These are phyloP conservation scores for Acer campestre DNA, from an alignment of 345 rosid species.

Conservation along the genomic window DNA sequence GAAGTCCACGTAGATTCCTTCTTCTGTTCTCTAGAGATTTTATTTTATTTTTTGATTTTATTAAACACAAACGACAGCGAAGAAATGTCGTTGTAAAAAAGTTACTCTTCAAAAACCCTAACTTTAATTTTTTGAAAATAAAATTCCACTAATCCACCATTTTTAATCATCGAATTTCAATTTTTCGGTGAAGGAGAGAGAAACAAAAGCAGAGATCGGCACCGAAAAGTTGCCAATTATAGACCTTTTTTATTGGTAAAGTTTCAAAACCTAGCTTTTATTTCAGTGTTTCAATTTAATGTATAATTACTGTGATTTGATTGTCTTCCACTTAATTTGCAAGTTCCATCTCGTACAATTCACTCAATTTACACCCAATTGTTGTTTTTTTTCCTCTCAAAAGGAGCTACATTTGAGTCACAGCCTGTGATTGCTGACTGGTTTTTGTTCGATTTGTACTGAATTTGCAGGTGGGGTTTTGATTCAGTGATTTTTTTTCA, in stretches of 20 bases:
- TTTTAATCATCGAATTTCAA: conserved; percentile 5
- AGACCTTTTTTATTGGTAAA: conserved; percentile 22
- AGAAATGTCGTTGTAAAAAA: not conserved
- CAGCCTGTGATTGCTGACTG: not conserved
- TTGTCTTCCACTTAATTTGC: not conserved
- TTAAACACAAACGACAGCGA: not conserved
- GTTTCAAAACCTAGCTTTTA: not conserved
- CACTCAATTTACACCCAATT: not conserved
- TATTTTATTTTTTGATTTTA: too few relatives aligned
- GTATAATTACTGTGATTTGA: not conserved
- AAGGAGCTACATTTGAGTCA: not conserved
- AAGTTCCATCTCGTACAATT: not conserved
- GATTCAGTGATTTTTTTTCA: not conserved
- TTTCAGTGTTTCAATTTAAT: not conserved
- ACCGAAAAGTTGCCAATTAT: conserved; percentile 18
- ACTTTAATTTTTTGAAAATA: not conserved
- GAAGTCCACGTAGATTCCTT: conserved; percentile 17
- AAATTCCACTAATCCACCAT: not conserved
- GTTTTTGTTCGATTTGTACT: conserved; percentile 25
- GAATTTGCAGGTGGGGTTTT: conserved; percentile 30
- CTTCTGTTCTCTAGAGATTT: not conserved
- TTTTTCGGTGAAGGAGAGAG: conserved; percentile 15
- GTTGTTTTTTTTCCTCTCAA: not conserved
- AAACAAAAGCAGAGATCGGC: conserved; percentile 26
- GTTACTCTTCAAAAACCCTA: not conserved